Evolutionary conservation across 768 basidiomycete species (phyloP), one percentile per base, ranked within the genome.

Genomic region (Agaricus subrufescens): DNA sequence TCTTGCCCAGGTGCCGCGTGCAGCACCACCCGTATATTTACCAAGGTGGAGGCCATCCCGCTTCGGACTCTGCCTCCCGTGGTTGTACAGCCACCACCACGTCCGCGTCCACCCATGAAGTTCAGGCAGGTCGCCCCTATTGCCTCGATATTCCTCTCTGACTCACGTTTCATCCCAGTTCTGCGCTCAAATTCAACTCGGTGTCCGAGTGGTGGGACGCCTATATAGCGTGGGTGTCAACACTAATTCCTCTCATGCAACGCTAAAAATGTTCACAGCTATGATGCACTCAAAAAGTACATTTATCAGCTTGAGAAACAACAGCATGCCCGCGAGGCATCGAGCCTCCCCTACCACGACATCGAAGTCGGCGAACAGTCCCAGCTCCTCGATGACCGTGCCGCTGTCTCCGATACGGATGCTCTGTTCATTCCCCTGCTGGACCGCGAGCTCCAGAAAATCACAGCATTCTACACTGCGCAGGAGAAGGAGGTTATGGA

Each of bases 121-220:
- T 85, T 84, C 66, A 84, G 84, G 84, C 83, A 58, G 55, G 68
- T 64, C 45, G 26, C 37, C 29, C 8, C 34, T 42, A 19, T 48
- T 27, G 9, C 19, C 54, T 31, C 44, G 15, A 46, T 45, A 52
- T 3, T 37, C 49, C 40, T 26, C 3, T 25, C 34, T n/a, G 1
- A 26, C 34, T 7, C 54, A 0, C 53, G 7, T 34, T 34, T 34
- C 34, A 34, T 8, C 5, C 11, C 34, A 91, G 89, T 63, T 89
- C 89, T 31, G 89, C 91, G 8, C 80, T 94, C 65, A 91, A 92
- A 69, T 94, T 94, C 72, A 95, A 95, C 62, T 89, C 91, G 2
- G 88, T 94, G 26, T 77, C 91, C 0, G 92, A 95, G 50, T 94
- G 92, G 92, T 90, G 88, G 86, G 89, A 92, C 59, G 87, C 93